Evolutionary conservation across 208 protist genomes (phyloP).

Genomic region (Acanthamoeba culbertsoni): DNA sequence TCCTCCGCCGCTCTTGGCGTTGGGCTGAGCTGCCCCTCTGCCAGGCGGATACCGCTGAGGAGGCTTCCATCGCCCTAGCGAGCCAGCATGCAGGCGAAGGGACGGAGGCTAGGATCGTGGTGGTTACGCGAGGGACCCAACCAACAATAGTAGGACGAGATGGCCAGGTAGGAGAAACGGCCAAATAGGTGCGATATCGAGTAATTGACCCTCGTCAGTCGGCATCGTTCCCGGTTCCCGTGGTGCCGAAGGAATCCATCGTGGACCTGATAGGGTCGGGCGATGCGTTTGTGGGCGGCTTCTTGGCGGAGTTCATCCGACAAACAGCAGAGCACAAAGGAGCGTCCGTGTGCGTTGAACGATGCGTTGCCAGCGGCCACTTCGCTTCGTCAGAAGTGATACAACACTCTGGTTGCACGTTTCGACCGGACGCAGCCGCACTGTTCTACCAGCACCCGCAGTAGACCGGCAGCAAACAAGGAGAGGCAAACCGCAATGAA

Average conservation of each 20-base stretch:
- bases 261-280: conserved; percentile 97
- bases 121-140: conserved; percentile 93
- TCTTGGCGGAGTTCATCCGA: conserved; percentile 86
- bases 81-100: conserved; percentile 77
- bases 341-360: conserved; percentile 66
- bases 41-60: neutral
- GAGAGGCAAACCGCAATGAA: too few species aligned
- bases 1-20: neutral
- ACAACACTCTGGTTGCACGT: conserved; percentile 82
- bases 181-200: neutral
- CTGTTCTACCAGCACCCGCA: too few species aligned
- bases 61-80: conserved; percentile 79
- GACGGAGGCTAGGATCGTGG: conserved; percentile 76
- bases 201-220: conserved; percentile 53
- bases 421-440: too few species aligned
- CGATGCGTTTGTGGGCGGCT: conserved; percentile 98
- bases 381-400: conserved; percentile 91
- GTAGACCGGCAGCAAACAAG: too few species aligned
- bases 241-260: conserved; percentile 88
- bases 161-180: conserved; percentile 53
- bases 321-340: neutral
- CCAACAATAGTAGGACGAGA: conserved; percentile 85
- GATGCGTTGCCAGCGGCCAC: conserved; percentile 90
- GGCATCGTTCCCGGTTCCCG: conserved; percentile 73
- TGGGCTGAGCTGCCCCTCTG: too few species aligned